Conservation (phyloP, 2,329 filamentous ascomycete species). For the Fusarium anthophilum region DNA sequence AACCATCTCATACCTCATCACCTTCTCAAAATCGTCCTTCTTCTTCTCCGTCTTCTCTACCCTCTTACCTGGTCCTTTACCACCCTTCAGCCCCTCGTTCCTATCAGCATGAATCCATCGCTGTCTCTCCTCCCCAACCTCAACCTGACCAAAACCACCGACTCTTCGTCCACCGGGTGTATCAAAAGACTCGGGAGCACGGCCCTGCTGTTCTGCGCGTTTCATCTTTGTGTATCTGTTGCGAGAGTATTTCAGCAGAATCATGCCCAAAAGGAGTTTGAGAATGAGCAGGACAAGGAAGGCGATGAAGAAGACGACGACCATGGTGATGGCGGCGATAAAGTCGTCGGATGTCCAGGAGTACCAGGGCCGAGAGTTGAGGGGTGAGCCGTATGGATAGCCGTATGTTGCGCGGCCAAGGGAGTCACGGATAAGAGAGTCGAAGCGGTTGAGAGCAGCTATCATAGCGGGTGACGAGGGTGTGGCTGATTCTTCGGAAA, state of each 20-base stretch:
- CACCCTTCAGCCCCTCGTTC: conserved; percentile 72
- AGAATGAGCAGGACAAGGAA: conserved; percentile 86
- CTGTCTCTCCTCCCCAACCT: conserved; percentile 87
- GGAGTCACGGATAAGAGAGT: conserved; percentile 78
- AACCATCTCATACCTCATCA: conserved; percentile 92
- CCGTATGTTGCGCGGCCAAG: conserved; percentile 79
- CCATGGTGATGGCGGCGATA: conserved; percentile 82
- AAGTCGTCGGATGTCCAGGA: conserved; percentile 74
- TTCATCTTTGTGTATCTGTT: conserved; percentile 86
- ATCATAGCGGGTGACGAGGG: conserved; percentile 78
- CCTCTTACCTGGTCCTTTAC: conserved; percentile 63
- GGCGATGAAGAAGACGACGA: conserved; percentile 83
- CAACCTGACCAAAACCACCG: conserved; percentile 85
- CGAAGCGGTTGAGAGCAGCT: conserved; percentile 81
- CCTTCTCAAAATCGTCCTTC: conserved; percentile 66
- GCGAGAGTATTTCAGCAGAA: conserved; percentile 80
- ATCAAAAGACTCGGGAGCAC: conserved; percentile 64
- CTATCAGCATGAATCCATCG: conserved; percentile 90
- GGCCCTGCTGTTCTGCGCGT: conserved; percentile 64
- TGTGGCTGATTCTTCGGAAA: conserved; percentile 69
- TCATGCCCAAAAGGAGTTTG: conserved; percentile 90
- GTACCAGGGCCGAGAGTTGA: conserved; percentile 57
- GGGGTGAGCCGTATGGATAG: conserved; percentile 55
- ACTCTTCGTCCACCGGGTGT: conserved; percentile 75
- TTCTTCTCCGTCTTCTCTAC: conserved; percentile 57